phyloP scores from a whole-genome alignment of 345 rosid genomes.

The Hibiscus syriacus region DNA sequence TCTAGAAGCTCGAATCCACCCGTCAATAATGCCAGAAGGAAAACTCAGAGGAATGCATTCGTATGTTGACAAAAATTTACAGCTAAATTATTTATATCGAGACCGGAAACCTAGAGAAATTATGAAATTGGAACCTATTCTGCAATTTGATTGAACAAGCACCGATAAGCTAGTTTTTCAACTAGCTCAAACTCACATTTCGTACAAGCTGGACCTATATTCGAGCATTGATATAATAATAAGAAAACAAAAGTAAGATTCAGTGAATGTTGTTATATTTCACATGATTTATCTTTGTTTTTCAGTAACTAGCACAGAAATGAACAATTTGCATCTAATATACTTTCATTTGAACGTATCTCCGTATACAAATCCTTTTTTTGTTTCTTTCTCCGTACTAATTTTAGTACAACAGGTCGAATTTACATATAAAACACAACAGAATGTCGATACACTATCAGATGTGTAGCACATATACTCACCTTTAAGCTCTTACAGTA shows the following conservation, averaged over 20 bases:
- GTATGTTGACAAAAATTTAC: too few relatives aligned
- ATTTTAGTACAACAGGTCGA: not conserved
- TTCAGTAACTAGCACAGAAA: too few relatives aligned
- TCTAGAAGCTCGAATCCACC: too few relatives aligned
- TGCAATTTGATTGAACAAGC: not conserved
- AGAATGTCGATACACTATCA: not conserved
- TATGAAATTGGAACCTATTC: not conserved
- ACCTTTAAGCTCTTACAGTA: conserved; percentile 53
- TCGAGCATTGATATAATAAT: not conserved
- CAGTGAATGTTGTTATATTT: too few relatives aligned
- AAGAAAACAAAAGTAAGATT: too few relatives aligned
- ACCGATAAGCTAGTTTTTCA: not conserved
- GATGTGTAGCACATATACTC: not conserved
- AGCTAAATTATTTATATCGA: too few relatives aligned
- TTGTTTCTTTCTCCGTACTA: not conserved
- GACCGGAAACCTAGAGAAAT: too few relatives aligned
- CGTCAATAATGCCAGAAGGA: too few relatives aligned
- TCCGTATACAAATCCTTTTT: not conserved
- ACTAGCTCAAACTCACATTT: not conserved
- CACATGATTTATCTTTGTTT: too few relatives aligned
- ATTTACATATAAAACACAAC: not conserved
- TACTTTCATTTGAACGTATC: not conserved
- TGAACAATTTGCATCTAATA: not conserved
- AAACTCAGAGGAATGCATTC: too few relatives aligned
- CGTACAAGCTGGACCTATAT: not conserved